Percentiles rank a stretch among this genome's conserved stretches.
These are phyloP conservation scores for Gillenia trifoliata DNA, from an alignment of 306 rosid genomes.

Conservation along the genomic window DNA sequence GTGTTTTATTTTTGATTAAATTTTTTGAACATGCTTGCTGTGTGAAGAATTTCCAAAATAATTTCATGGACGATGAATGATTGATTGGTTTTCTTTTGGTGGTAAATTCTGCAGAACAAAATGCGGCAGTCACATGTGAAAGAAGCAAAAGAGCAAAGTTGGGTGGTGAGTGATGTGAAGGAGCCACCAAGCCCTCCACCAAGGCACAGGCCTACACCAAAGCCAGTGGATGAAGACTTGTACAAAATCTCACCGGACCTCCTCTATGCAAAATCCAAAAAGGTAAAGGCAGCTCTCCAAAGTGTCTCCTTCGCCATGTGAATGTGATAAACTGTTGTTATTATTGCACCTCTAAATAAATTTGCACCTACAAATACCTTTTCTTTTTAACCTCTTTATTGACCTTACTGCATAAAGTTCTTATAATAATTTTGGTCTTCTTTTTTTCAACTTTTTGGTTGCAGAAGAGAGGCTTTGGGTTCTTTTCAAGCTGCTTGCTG, in stretches of 20 bases:
- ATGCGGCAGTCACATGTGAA: conserved; percentile 36
- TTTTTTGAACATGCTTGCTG: neutral
- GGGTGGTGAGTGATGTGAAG: conserved; percentile 37
- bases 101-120: conserved; percentile 50
- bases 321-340: neutral
- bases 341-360: neutral
- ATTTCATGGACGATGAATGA: neutral
- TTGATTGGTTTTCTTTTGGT: neutral
- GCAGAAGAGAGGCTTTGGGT: conserved; percentile 82
- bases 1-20: too few relatives aligned
- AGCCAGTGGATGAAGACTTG: conserved; percentile 80
- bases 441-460: neutral
- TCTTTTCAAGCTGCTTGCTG: conserved; percentile 72
- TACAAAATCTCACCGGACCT: conserved; percentile 71
- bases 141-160: conserved; percentile 42
- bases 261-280: conserved; percentile 56
- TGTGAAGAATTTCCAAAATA: neutral
- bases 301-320: neutral
- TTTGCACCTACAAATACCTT: neutral
- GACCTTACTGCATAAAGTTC: neutral
- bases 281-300: conserved; percentile 35
- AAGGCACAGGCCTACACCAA: conserved; percentile 39
- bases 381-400: neutral
- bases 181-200: conserved; percentile 29
- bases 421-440: neutral